These are phyloP conservation scores for Hypoxylon lenormandii DNA, from an alignment of 495 filamentous ascomycete genomes.

Conservation along the genomic window DNA sequence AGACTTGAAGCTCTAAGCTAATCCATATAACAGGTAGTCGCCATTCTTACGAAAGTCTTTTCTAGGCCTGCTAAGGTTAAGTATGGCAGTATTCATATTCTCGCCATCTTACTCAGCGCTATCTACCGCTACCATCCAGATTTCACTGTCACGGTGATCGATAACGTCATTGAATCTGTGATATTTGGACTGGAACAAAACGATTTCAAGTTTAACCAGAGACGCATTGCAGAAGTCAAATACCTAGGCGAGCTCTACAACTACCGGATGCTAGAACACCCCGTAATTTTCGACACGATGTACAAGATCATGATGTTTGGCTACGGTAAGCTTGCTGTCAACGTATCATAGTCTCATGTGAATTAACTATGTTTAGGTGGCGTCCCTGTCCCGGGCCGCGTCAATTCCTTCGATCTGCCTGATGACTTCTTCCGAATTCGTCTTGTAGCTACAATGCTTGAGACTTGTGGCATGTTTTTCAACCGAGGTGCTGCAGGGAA, in stretches of 20 bases:
- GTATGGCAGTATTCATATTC: slow-evolving; percentile 94
- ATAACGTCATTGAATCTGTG: slow-evolving; percentile 89
- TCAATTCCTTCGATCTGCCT: slow-evolving; percentile 81
- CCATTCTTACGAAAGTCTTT: slow-evolving; percentile 88
- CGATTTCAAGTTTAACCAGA: slow-evolving; percentile 97
- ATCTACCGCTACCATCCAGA: slow-evolving; percentile 91
- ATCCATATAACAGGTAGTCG: slow-evolving; percentile 70
- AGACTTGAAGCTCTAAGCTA: neutral
- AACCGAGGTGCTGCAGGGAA: slow-evolving; percentile 92
- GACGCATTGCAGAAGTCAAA: slow-evolving; percentile 93
- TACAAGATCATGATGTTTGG: slow-evolving; percentile 95
- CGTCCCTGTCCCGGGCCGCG: slow-evolving; percentile 78
- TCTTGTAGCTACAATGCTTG: slow-evolving; percentile 85
- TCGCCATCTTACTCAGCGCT: slow-evolving; percentile 89
- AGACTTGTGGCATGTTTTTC: slow-evolving; percentile 96
- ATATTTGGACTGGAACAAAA: slow-evolving; percentile 90
- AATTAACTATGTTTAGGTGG: slow-evolving; percentile 69
- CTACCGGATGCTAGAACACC: slow-evolving; percentile 96
- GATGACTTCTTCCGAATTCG: slow-evolving; percentile 97
- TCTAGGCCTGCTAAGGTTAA: slow-evolving; percentile 96
- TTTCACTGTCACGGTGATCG: slow-evolving; percentile 87
- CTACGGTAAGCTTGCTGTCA: slow-evolving; percentile 67
- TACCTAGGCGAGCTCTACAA: slow-evolving; percentile 98
- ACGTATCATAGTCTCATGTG: neutral
- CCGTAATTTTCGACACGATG: slow-evolving; percentile 92